Evolutionary conservation across 805 yeast genomes (phyloP), one percentile per base, ranked within the genome.

Genomic region (Pichia paraexigua): DNA sequence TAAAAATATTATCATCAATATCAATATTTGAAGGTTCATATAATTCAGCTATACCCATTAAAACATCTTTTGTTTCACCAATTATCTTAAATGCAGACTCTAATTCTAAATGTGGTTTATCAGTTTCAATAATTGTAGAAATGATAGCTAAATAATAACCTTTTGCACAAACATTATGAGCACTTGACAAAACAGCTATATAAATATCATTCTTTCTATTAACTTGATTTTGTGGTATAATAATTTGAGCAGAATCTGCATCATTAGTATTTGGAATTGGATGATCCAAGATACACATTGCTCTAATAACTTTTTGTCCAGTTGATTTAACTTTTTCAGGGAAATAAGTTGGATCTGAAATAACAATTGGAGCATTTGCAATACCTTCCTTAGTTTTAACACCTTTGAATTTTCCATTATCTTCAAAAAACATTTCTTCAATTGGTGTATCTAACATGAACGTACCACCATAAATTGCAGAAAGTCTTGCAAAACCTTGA

Each of bases 391-490:
- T 94, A 47, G 97, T 86, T 60, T 82, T 82, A 45, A 94, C 96
- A 53, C 98, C 97, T 30, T 75, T 74, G 59, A 90, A 89, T 63
- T 81, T 85, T 20, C 84, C 87, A 27, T 78, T 80, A 15, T 79
- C 84, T 49, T 77, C 81, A 68, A 83, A 91, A 47, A 87, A 75
- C 20, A 91, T 78, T 71, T 92, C 96, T 55, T 94, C 96, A 56
- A 94, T 82, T 46, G 97, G 97, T 32, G 96, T 92, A 66, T 90
- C 96, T 64, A 94, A 79, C 99, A 94, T 94, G 67, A 90, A 94
- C 20, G 98, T 92, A 63, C 99, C 99, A 57, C 99, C 99, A 65
- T 94, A 90, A 58, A 94, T 92, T 25, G 99, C 99, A 48, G 95
- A 84, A 55, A 94, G 79, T 67, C 99, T 80, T 12, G 98, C 97